phyloP scores from a whole-genome alignment of 257 asterid genomes.

The Solanum pennellii region DNA sequence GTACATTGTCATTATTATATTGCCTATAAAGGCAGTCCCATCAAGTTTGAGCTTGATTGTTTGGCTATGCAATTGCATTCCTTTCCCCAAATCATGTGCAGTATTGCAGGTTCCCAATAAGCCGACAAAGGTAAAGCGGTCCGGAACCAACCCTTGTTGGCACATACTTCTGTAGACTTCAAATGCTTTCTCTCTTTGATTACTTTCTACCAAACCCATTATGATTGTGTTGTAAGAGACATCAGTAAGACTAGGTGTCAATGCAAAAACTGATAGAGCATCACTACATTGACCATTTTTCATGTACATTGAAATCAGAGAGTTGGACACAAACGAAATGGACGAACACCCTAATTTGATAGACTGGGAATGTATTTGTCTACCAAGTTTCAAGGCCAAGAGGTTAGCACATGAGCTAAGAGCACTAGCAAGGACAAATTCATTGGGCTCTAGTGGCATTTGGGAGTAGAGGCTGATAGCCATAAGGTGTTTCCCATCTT shows the following conservation, averaged over 20 bases:
- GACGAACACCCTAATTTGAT: constrained; percentile 29
- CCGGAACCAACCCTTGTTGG: constrained; percentile 44
- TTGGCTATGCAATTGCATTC: constrained; percentile 50
- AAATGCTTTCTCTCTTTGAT: constrained; percentile 34
- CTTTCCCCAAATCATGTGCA: constrained; percentile 17
- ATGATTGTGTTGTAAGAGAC: constrained; percentile 54
- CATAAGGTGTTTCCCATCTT: constrained; percentile 20
- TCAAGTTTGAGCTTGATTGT: constrained; percentile 49
- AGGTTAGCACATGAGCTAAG: constrained; percentile 57
- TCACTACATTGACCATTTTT: constrained; percentile 43
- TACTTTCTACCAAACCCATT: constrained; percentile 52
- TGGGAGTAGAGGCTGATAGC: constrained; percentile 30
- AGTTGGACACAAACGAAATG: constrained; percentile 46
- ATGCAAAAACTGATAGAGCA: constrained; percentile 33
- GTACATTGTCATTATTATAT: constrained; percentile 44
- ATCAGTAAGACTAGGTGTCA: constrained; percentile 7
- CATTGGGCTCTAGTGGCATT: constrained; percentile 53
- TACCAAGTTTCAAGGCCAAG: constrained; percentile 35
- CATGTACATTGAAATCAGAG: constrained; percentile 63
- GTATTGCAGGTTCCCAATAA: constrained; percentile 32
- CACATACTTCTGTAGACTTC: constrained; percentile 39
- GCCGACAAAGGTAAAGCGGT: constrained; percentile 63
- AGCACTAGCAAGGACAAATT: constrained; percentile 45
- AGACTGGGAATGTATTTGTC: constrained; percentile 51
- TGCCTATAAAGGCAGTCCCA: constrained; percentile 34